A percentile compares a stretch with the other conserved stretches of the same genome.
Conservation (phyloP, 164 flowering plant species). For the Akebia trifoliata region DNA sequence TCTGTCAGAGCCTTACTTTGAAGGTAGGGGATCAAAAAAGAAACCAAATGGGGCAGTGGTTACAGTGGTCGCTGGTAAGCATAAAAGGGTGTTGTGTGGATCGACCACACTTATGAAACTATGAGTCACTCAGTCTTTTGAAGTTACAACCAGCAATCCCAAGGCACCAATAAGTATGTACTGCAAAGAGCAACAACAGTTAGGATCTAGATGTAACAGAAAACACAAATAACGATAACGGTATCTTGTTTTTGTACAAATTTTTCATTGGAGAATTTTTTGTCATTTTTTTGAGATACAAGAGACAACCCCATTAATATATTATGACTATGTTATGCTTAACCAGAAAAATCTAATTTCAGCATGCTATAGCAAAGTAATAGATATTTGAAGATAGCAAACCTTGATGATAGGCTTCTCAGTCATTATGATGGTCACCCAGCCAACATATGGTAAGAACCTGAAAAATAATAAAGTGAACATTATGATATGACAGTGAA, state of each 20-base stretch:
- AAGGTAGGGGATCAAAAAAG: too few relatives aligned
- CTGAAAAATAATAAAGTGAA: conserved; percentile 1
- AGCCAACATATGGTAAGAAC: conserved; percentile 16
- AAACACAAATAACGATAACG: not conserved
- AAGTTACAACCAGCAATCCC: conserved; percentile 53
- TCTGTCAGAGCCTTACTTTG: too few relatives aligned
- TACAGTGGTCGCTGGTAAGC: too few relatives aligned
- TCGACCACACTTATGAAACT: too few relatives aligned
- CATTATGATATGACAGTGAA: not conserved
- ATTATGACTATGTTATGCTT: not conserved
- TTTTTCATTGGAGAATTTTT: not conserved
- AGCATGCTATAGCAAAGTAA: not conserved
- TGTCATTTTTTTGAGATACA: too few relatives aligned
- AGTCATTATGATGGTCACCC: conserved; percentile 17
- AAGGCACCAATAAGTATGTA: conserved; percentile 62
- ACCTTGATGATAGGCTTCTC: conserved; percentile 19
- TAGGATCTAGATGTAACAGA: not conserved
- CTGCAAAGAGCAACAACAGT: conserved; percentile 31
- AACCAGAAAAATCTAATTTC: not conserved
- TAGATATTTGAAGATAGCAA: conserved; percentile 1
- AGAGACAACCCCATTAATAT: not conserved
- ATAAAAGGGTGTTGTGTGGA: too few relatives aligned
- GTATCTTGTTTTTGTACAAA: not conserved
- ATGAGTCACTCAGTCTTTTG: conserved; percentile 53
- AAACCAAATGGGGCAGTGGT: too few relatives aligned